Conservation (phyloP, 2,329 filamentous ascomycete genomes). For the Arthrobotrys sinensis region DNA sequence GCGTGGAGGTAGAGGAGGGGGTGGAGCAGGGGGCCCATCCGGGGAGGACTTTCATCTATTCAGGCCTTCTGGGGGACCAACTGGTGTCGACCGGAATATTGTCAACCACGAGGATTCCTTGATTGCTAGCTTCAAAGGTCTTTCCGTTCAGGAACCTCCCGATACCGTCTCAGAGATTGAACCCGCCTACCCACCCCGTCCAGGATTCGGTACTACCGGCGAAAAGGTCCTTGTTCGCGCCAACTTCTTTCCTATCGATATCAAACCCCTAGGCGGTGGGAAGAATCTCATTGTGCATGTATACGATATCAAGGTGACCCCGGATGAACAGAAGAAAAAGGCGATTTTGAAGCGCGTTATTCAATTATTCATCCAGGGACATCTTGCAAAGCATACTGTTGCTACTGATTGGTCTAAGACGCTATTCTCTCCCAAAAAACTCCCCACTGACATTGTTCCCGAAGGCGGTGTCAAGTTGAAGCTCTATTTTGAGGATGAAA, state of each 20-base stretch:
- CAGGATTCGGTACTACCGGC: constrained; percentile 63
- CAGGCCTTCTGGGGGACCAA: constrained; percentile 54
- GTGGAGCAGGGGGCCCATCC: constrained; percentile 48
- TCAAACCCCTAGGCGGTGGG: constrained; percentile 44
- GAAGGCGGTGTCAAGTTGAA: constrained; percentile 62
- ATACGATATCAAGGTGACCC: constrained; percentile 63
- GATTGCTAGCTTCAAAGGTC: constrained; percentile 61
- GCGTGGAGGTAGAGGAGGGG: constrained; percentile 61
- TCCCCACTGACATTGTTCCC: constrained; percentile 45
- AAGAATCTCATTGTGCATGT: constrained; percentile 61
- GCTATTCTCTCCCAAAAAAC: constrained; percentile 61
- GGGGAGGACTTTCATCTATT: constrained; percentile 35
- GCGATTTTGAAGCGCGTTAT: constrained; percentile 61
- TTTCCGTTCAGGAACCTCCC: constrained; percentile 31
- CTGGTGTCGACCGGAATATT: constrained; percentile 63
- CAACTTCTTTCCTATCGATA: constrained; percentile 63
- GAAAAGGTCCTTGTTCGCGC: constrained; percentile 63
- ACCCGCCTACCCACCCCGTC: constrained; percentile 61
- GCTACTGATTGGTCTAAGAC: constrained; percentile 64
- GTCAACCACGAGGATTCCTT: constrained; percentile 65
- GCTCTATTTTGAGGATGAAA: constrained; percentile 62
- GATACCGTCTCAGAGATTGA: constrained; percentile 49
- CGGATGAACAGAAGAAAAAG: constrained; percentile 63
- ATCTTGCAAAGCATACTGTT: constrained; percentile 50
- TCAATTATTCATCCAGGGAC: constrained; percentile 54